A percentile compares a stretch with the other conserved stretches of the same genome.
phyloP scores from a whole-genome alignment of 2,329 filamentous ascomycete species.

The Magnaporthales sp. region DNA sequence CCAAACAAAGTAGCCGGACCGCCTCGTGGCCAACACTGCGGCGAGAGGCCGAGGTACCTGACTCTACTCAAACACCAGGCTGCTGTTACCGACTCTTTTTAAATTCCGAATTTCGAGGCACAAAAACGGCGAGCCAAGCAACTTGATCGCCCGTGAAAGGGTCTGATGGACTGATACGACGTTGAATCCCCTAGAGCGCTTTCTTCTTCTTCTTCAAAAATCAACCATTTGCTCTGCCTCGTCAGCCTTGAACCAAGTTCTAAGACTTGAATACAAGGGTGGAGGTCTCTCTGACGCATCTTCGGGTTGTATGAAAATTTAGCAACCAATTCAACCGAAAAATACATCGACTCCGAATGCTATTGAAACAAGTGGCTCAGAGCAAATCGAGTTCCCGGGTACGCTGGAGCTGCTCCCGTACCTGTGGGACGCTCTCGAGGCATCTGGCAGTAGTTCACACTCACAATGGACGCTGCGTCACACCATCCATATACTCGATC shows the following conservation, averaged over 20 bases:
- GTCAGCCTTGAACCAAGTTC: too few relatives aligned
- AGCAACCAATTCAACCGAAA: neutral
- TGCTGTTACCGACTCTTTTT: neutral
- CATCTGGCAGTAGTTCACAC: conserved; percentile 21
- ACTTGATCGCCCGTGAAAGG: neutral
- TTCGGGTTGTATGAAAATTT: too few relatives aligned
- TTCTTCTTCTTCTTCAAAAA: too few relatives aligned
- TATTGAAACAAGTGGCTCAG: conserved; percentile 8
- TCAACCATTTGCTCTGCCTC: neutral
- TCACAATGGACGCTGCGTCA: conserved; percentile 44
- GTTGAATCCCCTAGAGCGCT: neutral
- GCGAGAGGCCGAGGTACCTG: neutral
- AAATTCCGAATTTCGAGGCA: neutral
- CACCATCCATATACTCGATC: conserved; percentile 53
- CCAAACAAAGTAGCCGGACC: neutral
- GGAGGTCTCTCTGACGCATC: too few relatives aligned
- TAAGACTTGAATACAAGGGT: too few relatives aligned
- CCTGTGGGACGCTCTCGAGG: conserved; percentile 19
- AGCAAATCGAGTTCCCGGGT: conserved; percentile 25
- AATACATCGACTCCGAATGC: conserved; percentile 17
- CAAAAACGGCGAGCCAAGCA: neutral
- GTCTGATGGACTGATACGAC: neutral
- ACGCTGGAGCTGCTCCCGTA: conserved; percentile 24
- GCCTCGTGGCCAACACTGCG: neutral
- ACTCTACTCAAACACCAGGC: neutral